These are phyloP conservation scores for Ulota crispa DNA, from an alignment of 225 moss, liverwort and hornwort species.

Conservation along the genomic window DNA sequence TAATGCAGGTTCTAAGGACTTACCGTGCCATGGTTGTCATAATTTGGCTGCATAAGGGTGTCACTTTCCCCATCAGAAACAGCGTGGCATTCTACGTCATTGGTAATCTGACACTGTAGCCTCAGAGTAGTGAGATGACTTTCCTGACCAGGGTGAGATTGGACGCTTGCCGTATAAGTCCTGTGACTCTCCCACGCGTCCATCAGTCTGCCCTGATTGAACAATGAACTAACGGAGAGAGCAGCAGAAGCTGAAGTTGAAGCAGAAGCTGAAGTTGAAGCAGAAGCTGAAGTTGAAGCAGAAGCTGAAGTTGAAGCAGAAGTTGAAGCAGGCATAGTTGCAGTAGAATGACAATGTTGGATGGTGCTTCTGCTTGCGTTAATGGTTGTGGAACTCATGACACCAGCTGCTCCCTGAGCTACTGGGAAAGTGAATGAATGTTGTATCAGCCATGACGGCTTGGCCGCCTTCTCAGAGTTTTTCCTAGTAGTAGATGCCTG, in stretches of 20 bases:
- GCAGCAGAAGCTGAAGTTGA: neutral
- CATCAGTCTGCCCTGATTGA: neutral
- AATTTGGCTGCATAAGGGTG: neutral
- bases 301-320: neutral
- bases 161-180: neutral
- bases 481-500: neutral
- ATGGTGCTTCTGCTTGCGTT: neutral
- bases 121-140: too few relatives aligned
- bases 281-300: neutral
- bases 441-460: neutral
- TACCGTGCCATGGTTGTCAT: neutral
- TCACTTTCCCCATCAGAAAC: slow-evolving; percentile 3
- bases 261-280: neutral
- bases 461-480: neutral
- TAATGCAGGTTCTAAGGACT: neutral
- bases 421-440: neutral
- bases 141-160: fast-evolving
- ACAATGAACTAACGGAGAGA: neutral
- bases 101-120: neutral
- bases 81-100: neutral
- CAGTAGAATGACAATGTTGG: neutral
- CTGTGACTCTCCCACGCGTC: neutral
- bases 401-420: neutral
- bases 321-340: neutral
- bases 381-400: neutral